Percentiles rank a stretch among this genome's conserved stretches.
phyloP scores from a whole-genome alignment of 176 grass and related monocot genomes.

The Tillandsia leiboldiana region DNA sequence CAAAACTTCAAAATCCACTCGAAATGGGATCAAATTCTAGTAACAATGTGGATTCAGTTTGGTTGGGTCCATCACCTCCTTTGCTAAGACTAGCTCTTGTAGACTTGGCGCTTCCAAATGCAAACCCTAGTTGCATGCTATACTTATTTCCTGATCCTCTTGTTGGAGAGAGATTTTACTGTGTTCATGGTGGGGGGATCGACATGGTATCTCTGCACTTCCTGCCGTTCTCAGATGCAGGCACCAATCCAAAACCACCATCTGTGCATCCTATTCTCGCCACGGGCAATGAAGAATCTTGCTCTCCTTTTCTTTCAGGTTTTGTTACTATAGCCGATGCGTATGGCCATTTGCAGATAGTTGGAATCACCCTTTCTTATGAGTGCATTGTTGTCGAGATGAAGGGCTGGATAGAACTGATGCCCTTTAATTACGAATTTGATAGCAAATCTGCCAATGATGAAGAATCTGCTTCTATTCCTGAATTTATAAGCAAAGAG shows the following conservation, averaged over 20 bases:
- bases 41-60: constrained; percentile 31
- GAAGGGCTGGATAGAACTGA: constrained; percentile 79
- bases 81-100: constrained; percentile 76
- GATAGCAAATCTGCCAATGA: constrained; percentile 35
- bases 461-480: constrained; percentile 27
- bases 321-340: constrained; percentile 66
- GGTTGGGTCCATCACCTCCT: constrained; percentile 51
- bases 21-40: constrained; percentile 37
- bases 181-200: constrained; percentile 87
- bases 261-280: constrained; percentile 69
- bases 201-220: constrained; percentile 71
- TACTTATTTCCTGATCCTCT: constrained; percentile 78
- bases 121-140: constrained; percentile 26
- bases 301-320: constrained; percentile 50
- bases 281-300: constrained; percentile 36
- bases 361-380: constrained; percentile 53
- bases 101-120: constrained; percentile 62
- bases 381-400: constrained; percentile 85
- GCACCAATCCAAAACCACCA: constrained; percentile 59
- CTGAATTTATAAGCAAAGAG: constrained; percentile 70
- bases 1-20: constrained; percentile 25
- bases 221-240: constrained; percentile 63
- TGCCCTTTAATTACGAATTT: constrained; percentile 42
- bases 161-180: constrained; percentile 76
- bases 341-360: constrained; percentile 69